Evolutionary conservation across 257 asterid species (phyloP), one percentile per base, ranked within the genome.

Genomic region (Solanum tarijense): DNA sequence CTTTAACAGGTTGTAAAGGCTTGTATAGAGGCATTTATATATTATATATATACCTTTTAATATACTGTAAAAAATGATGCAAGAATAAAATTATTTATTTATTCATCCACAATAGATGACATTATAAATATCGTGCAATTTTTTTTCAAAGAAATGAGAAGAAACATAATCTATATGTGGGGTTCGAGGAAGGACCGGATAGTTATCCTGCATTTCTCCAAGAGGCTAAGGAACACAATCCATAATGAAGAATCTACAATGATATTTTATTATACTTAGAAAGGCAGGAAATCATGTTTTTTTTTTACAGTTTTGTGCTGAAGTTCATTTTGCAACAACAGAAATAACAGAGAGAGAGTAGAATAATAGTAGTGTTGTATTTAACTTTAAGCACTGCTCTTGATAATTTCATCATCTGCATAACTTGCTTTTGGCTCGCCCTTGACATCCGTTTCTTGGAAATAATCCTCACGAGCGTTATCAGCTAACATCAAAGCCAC

Each of bases 401-500:
- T 91, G n/a, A 91, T 27, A 43, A 83, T 38, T 48, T 88, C 94
- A 31, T 16, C 92, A 48, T 87, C 32, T 65, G 72, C 87, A 38
- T 88, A 84, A 85, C 38, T 71, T 34, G 32, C 75, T 7, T 89
- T 48, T 31, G 7, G 29, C 39, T 46, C 92, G 35, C 72, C 89
- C 85, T 92, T 91, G 32, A 60, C 91, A 2, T 83, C 90, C 1
- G 87, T 66, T 34, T 92, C 99, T 21, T 89, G 96, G n/a, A 96
- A 90, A 93, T 90, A 95, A 89, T 96, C 99, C 69, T 93, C 92
- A 12, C 99, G 98, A 34, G 94, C 94, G 66, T 96, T 96, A 87
- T 92, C 92, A 0, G 95, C 99, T 88, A 96, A 90, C 99, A 97
- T 96, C 91, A 97, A 85, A 0, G 98, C 92, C 18, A 97, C 98